These are phyloP conservation scores for Russula sp. DNA, from an alignment of 768 basidiomycete genomes.

Conservation along the genomic window DNA sequence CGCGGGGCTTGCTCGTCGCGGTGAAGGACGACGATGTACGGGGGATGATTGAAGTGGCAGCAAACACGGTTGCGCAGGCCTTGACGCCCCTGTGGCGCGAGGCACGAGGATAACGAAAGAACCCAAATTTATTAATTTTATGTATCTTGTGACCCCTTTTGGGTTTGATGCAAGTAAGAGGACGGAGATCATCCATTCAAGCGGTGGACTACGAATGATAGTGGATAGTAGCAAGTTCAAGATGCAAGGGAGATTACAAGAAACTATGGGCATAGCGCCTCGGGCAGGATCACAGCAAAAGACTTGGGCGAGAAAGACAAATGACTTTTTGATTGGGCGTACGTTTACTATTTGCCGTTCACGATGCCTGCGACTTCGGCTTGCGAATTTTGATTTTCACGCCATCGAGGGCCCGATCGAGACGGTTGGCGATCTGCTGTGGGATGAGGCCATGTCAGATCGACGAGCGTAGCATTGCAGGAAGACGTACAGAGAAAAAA, in stretches of 20 bases:
- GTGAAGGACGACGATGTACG: conserved; percentile 53
- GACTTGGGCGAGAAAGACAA: neutral
- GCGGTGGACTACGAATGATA: neutral
- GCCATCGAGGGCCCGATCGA: conserved; percentile 7
- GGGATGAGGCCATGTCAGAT: neutral
- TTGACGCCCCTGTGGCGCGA: conserved; percentile 63
- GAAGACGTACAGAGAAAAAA: neutral
- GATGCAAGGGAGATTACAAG: neutral
- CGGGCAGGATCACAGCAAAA: too few relatives aligned
- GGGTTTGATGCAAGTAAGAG: neutral
- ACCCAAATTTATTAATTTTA: conserved; percentile 5
- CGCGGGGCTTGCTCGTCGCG: conserved; percentile 53
- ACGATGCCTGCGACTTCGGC: neutral
- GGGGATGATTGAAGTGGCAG: conserved; percentile 59
- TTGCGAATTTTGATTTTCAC: conserved; percentile 14
- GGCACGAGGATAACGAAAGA: conserved; percentile 30
- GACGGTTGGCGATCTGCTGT: conserved; percentile 2
- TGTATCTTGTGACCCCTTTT: conserved; percentile 1
- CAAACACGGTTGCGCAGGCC: conserved; percentile 68
- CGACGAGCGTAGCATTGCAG: neutral
- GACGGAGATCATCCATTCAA: neutral
- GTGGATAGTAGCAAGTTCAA: neutral
- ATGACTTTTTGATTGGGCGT: neutral
- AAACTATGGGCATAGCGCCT: neutral
- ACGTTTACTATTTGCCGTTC: neutral